A percentile compares a stretch with the other conserved stretches of the same genome.
Conservation (phyloP, 441 rosid genomes). For the Croton setiger region DNA sequence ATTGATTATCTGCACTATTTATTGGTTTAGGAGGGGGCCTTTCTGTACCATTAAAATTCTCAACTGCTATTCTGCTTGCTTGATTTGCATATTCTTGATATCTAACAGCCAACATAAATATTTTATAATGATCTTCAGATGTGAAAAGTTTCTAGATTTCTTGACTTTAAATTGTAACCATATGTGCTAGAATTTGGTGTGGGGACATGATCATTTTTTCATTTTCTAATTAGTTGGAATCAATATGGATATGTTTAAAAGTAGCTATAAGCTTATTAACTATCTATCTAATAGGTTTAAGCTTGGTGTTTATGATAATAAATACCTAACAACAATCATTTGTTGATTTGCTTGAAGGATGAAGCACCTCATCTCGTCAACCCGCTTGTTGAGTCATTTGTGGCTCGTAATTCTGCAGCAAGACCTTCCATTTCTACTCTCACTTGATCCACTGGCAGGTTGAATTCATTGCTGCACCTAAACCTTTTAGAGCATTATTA, state of each 20-base stretch:
- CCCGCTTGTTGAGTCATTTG: conserved; percentile 78
- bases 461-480: conserved; percentile 4
- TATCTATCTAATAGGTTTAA: background rate
- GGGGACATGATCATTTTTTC: background rate
- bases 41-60: background rate
- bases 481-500: background rate
- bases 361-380: conserved; percentile 88
- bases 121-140: background rate
- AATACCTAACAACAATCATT: background rate
- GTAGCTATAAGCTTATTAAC: background rate
- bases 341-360: conserved; percentile 42
- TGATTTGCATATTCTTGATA: background rate
- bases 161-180: background rate
- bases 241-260: background rate
- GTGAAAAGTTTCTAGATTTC: background rate
- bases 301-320: background rate
- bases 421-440: conserved; percentile 24
- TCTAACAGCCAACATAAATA: background rate
- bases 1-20: background rate
- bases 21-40: no score
- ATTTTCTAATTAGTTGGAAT: background rate
- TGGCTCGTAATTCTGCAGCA: conserved; percentile 45
- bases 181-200: background rate
- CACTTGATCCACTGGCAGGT: conserved; percentile 21
- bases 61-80: background rate